Percentiles rank a stretch among this genome's conserved stretches.
These are phyloP conservation scores for Hyphopichia buzzinii DNA, from an alignment of 1,139 yeast genomes.

Conservation along the genomic window DNA sequence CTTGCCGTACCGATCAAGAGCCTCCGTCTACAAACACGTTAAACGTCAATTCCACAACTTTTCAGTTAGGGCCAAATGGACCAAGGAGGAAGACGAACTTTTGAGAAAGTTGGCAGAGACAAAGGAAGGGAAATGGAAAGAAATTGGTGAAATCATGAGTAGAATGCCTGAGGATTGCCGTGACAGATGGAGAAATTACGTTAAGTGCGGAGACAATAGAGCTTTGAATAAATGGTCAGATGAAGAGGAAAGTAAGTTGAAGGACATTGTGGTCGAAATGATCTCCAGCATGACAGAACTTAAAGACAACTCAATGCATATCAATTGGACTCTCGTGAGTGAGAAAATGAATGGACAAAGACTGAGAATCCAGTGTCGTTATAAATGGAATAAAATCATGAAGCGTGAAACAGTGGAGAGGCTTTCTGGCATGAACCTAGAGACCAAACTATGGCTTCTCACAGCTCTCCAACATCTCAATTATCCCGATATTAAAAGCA, in stretches of 20 bases:
- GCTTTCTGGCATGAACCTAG: constrained; percentile 47
- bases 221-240: constrained; percentile 74
- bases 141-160: constrained; percentile 71
- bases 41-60: constrained; percentile 86
- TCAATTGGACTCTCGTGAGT: constrained; percentile 90
- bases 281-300: constrained; percentile 13
- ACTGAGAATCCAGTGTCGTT: constrained; percentile 89
- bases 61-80: constrained; percentile 87
- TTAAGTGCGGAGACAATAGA: constrained; percentile 80
- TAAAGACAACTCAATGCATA: constrained; percentile 22
- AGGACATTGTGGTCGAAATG: constrained; percentile 52
- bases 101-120: constrained; percentile 62
- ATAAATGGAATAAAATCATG: constrained; percentile 84
- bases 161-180: constrained; percentile 98
- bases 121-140: constrained; percentile 82
- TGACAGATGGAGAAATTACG: constrained; percentile 93
- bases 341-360: constrained; percentile 87
- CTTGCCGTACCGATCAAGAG: constrained; percentile 79
- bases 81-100: constrained; percentile 69
- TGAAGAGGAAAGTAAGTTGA: constrained; percentile 66
- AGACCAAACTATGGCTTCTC: constrained; percentile 58
- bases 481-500: constrained; percentile 44
- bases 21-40: constrained; percentile 88
- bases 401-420: constrained; percentile 57
- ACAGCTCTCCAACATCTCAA: constrained; percentile 49